These are phyloP conservation scores for Kazachstania martiniae DNA, from an alignment of 805 yeast species.

Conservation along the genomic window DNA sequence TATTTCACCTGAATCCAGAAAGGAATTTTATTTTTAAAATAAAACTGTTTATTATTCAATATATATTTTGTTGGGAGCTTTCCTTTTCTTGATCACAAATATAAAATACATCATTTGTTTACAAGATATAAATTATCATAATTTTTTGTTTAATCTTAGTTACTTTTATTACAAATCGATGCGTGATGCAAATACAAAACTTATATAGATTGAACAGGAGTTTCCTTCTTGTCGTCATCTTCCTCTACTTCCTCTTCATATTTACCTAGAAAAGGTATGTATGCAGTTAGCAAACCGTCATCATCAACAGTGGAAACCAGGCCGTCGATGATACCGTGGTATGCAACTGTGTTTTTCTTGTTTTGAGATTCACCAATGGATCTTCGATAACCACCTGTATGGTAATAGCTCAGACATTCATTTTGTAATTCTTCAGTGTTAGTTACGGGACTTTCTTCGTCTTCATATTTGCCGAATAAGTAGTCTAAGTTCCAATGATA, in stretches of 20 bases:
- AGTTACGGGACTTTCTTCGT: conserved; percentile 29
- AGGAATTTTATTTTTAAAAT: too few species aligned
- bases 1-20: too few species aligned
- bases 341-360: conserved; percentile 15
- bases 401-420: conserved; percentile 20
- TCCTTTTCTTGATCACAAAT: too few species aligned
- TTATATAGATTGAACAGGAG: too few species aligned
- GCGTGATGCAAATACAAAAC: too few species aligned
- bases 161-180: too few species aligned
- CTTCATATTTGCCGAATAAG: conserved; percentile 31
- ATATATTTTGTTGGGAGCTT: too few species aligned
- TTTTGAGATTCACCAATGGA: conserved; percentile 4
- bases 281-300: conserved; percentile 22
- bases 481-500: conserved; percentile 29
- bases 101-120: too few species aligned
- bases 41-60: too few species aligned
- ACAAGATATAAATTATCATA: too few species aligned
- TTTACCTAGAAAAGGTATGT: conserved; percentile 19
- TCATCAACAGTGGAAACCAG: conserved; percentile 20
- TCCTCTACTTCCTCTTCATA: conserved; percentile 10
- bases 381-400: conserved; percentile 25
- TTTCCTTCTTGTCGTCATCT: conserved; percentile 3
- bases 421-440: conserved; percentile 4
- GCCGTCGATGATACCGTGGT: conserved; percentile 18
- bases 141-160: too few species aligned